phyloP scores from a whole-genome alignment of 768 basidiomycete species.

The Rhodosporidiobolus sp. region DNA sequence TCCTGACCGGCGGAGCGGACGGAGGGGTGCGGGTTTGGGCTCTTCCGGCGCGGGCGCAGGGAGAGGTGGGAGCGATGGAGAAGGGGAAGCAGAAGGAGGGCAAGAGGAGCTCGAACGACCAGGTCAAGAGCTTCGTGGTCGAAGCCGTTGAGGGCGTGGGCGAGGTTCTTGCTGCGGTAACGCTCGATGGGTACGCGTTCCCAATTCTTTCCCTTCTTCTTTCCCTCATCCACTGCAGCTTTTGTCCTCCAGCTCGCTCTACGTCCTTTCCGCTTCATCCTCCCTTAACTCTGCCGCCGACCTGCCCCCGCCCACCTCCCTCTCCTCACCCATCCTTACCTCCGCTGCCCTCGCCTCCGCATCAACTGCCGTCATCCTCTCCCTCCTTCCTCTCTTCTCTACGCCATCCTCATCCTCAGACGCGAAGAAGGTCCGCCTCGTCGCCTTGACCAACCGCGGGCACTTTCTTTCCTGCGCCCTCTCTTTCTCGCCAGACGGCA shows the following conservation, averaged over 20 bases:
- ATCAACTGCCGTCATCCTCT: not conserved
- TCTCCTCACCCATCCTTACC: not conserved
- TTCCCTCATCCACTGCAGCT: not conserved
- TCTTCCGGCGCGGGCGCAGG: not conserved
- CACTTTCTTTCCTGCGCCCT: not conserved
- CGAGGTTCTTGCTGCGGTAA: not conserved
- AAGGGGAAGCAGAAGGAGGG: not conserved
- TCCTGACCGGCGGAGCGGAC: slow-evolving; percentile 26
- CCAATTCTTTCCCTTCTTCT: too few relatives aligned
- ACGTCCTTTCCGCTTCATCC: not conserved
- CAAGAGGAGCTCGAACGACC: not conserved
- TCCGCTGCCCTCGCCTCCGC: not conserved
- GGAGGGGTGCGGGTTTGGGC: slow-evolving; percentile 15
- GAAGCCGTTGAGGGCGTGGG: not conserved
- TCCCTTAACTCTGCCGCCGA: not conserved
- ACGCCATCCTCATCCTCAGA: not conserved
- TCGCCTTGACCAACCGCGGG: slow-evolving; percentile 20
- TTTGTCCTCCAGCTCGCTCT: not conserved
- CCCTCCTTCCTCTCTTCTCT: not conserved
- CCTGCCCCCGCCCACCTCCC: not conserved
- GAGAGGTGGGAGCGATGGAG: too few relatives aligned
- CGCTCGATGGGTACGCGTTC: not conserved
- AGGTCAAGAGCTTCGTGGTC: slow-evolving; percentile 20
- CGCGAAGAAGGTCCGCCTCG: not conserved
- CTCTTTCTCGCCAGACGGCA: too few relatives aligned